phyloP scores from a whole-genome alignment of 768 basidiomycete genomes.

The Phlebiopsis gigantea region DNA sequence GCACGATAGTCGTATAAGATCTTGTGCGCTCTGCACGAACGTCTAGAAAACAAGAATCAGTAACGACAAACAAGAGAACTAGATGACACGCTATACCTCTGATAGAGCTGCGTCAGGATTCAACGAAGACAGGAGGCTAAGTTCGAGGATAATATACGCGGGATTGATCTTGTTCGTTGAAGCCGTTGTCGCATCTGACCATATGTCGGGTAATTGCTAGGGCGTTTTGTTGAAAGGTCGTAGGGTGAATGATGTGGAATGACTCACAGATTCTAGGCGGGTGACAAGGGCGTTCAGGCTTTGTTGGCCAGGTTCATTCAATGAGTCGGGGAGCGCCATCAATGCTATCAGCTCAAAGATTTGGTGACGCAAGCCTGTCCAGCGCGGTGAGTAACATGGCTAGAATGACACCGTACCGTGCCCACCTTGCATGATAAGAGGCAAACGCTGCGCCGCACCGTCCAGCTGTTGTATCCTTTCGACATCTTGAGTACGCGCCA shows the following conservation, averaged over 20 bases:
- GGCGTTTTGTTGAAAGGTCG: not conserved
- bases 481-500: not conserved
- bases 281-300: not conserved
- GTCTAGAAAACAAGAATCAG: not conserved
- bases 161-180: not conserved
- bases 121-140: not conserved
- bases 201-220: not conserved
- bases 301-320: not conserved
- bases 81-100: too few relatives aligned
- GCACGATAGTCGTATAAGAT: conserved; percentile 37
- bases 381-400: not conserved
- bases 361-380: conserved; percentile 15
- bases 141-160: not conserved
- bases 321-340: conserved; percentile 5
- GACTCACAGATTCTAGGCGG: not conserved
- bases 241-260: not conserved
- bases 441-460: not conserved
- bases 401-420: not conserved
- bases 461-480: not conserved
- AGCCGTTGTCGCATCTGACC: not conserved
- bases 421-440: not conserved
- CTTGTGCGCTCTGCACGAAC: conserved; percentile 20
- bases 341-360: conserved; percentile 22
- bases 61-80: not conserved
- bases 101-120: not conserved